Evolutionary conservation across 1,284 basidiomycete species (phyloP).

Genomic region (Fomitopsis palustris): DNA sequence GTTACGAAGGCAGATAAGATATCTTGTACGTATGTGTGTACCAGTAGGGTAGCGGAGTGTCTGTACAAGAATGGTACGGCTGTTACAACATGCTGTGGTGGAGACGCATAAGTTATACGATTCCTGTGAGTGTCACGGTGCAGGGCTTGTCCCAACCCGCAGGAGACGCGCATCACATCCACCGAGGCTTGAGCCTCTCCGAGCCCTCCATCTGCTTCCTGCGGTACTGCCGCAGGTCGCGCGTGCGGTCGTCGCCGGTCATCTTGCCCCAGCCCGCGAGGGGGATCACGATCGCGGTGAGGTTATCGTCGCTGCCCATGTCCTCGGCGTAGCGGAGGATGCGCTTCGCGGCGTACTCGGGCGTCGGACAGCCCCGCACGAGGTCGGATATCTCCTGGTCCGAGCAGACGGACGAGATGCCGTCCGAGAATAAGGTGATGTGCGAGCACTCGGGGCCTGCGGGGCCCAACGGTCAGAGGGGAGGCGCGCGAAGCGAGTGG

Average conservation of each 20-base stretch:
- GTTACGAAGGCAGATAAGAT: not conserved
- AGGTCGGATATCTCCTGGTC: conserved; percentile 96
- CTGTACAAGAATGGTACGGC: not conserved
- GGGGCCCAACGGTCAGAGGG: not conserved
- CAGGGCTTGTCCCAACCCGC: not conserved
- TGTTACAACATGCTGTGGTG: not conserved
- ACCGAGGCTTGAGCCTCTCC: conserved; percentile 73
- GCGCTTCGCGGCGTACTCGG: conserved; percentile 76
- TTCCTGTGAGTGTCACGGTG: not conserved
- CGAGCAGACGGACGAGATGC: conserved; percentile 85
- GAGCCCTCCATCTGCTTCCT: conserved; percentile 68
- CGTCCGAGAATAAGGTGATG: conserved; percentile 84
- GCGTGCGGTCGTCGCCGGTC: conserved; percentile 76
- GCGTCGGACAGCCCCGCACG: conserved; percentile 68
- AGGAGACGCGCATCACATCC: conserved; percentile 22
- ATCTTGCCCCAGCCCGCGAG: conserved; percentile 89
- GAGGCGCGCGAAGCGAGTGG: not conserved
- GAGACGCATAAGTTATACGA: not conserved
- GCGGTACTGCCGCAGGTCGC: conserved; percentile 79
- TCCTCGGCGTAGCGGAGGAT: conserved; percentile 91
- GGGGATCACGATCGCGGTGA: conserved; percentile 90
- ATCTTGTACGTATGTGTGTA: not conserved
- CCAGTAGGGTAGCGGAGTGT: not conserved
- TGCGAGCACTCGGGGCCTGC: conserved; percentile 77
- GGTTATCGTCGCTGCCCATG: conserved; percentile 88